Evolutionary conservation across 1,139 yeast species (phyloP).

Genomic region (Pichia sp.): DNA sequence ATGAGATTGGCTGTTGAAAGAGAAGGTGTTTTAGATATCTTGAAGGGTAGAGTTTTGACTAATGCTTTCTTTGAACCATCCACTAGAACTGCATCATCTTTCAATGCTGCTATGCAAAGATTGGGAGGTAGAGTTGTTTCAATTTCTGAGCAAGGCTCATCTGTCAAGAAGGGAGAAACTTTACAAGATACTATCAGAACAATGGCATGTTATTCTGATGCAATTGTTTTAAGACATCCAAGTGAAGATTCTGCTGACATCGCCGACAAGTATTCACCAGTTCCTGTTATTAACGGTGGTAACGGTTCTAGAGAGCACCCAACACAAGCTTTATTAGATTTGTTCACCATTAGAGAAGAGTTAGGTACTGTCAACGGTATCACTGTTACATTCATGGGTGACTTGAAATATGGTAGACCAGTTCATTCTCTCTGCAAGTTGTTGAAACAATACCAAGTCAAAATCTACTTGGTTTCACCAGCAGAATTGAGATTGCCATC

Average conservation of each 20-base stretch:
- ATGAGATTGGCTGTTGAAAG: constrained; percentile 97
- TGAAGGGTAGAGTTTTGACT: constrained; percentile 86
- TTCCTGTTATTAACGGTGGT: constrained; percentile 97
- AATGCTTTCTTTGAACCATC: constrained; percentile 98
- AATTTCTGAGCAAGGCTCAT: constrained; percentile 77
- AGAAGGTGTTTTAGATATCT: constrained; percentile 86
- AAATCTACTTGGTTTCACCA: constrained; percentile 90
- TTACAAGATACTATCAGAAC: constrained; percentile 95
- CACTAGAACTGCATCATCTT: constrained; percentile 92
- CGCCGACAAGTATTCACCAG: constrained; percentile 95
- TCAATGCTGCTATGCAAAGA: constrained; percentile 99
- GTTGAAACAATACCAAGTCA: constrained; percentile 87
- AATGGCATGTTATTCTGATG: constrained; percentile 93
- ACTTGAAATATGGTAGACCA: constrained; percentile 95
- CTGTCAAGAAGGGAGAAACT: constrained; percentile 97
- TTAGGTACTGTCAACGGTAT: constrained; percentile 97
- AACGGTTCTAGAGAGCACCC: constrained; percentile 98
- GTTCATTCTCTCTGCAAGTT: constrained; percentile 94
- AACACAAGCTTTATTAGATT: constrained; percentile 94
- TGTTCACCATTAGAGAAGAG: constrained; percentile 98
- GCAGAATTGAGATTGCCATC: constrained; percentile 80
- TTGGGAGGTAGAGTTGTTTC: constrained; percentile 96
- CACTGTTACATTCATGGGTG: constrained; percentile 98
- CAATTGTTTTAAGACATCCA: constrained; percentile 96
- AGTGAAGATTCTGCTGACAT: constrained; percentile 84